Evolutionary conservation across 805 yeast genomes (phyloP), one percentile per base, ranked within the genome.

Genomic region (Danielia reshetovae): DNA sequence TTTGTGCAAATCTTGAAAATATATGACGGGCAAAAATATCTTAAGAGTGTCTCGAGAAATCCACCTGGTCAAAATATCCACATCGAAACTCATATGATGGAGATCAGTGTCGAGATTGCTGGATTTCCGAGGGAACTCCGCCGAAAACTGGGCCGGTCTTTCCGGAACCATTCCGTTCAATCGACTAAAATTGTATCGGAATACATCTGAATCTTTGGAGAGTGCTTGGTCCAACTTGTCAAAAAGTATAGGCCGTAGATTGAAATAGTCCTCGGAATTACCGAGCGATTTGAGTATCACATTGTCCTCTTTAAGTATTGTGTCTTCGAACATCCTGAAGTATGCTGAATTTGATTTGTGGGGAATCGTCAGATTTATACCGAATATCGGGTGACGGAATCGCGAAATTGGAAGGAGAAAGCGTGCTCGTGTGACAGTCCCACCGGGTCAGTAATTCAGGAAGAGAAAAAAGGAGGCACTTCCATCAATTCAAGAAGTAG

Each of bases 281-380:
- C 8, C 16, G 5, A 21, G 8, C 17, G 40, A 18, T 27, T 36
- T 26, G 10, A 42, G 14, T 5, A 48, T 26, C 15, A 42, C 9
- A 29, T 49, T 43, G 13, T 49, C 54, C 10, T 49, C 54, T 11
- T 31, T 32, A 5, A 37, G 8, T 18, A 49, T 40, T 11, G 35
- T 21, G 24, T 49, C 54, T 24, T 49, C 54, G 36, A 49, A 38
- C 41, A 38, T 35, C 36, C n/a, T n/a, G n/a, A n/a, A n/a, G n/a
- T n/a, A 35, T 38, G 18, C n/a, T n/a, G n/a, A 19, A 19, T 19
- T 19, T 9, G 22, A 19, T 19, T 9, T 19, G 22, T 19, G 22
- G 22, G 22, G 22, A 19, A 7, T 7, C 9, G 22, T 19, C 9
- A 19, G 22, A 19, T 7, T 19, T n/a, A n/a, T n/a, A n/a, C n/a